Evolutionary conservation across 495 filamentous ascomycete species (phyloP).

Genomic region (Penicillium steckii): DNA sequence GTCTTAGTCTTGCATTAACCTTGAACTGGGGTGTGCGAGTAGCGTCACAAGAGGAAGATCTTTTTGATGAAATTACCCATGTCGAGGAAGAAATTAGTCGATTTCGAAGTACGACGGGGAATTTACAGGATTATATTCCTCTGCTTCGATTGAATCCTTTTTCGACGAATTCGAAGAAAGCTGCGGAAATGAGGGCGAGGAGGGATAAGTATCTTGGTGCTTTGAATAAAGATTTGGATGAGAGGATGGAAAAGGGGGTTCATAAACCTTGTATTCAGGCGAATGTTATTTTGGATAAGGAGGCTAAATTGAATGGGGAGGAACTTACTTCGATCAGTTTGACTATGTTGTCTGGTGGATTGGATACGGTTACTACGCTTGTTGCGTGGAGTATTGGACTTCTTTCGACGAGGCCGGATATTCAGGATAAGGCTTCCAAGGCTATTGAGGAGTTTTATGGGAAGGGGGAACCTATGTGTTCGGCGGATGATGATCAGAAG

Average conservation of each 20-base stretch:
- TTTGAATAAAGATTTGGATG: conserved; percentile 53
- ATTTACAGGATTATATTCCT: conserved; percentile 64
- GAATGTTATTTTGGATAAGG: conserved; percentile 61
- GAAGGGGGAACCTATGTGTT: conserved; percentile 53
- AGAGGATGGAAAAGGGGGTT: conserved; percentile 56
- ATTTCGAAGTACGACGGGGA: conserved; percentile 60
- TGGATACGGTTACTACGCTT: conserved; percentile 63
- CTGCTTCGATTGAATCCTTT: conserved; percentile 58
- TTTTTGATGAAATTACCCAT: conserved; percentile 63
- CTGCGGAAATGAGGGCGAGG: conserved; percentile 56
- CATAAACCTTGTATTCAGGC: conserved; percentile 65
- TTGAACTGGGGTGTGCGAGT: conserved; percentile 64
- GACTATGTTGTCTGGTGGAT: conserved; percentile 61
- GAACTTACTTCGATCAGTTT: conserved; percentile 63
- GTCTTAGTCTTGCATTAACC: conserved; percentile 55
- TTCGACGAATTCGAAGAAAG: conserved; percentile 47
- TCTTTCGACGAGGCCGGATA: conserved; percentile 55
- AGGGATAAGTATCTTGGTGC: conserved; percentile 57
- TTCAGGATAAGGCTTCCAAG: conserved; percentile 57
- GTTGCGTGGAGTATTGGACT: conserved; percentile 62
- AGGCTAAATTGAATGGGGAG: conserved; percentile 54
- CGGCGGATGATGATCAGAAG: conserved; percentile 59
- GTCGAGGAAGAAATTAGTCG: conserved; percentile 61
- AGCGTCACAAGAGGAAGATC: conserved; percentile 51
- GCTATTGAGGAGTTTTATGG: conserved; percentile 56